These are phyloP conservation scores for Apiospora pterosperma DNA, from an alignment of 2,329 filamentous ascomycete species.

Conservation along the genomic window DNA sequence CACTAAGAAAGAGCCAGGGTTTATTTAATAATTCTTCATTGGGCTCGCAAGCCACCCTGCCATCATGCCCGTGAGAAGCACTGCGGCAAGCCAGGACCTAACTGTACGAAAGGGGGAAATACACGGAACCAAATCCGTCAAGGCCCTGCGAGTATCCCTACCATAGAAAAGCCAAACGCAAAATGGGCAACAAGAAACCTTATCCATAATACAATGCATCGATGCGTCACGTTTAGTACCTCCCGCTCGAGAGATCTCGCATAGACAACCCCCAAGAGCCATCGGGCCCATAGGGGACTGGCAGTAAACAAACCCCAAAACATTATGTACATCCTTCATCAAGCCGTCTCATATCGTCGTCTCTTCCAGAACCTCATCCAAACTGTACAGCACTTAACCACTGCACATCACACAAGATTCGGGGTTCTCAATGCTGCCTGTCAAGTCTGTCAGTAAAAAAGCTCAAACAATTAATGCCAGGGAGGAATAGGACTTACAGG, in stretches of 20 bases:
- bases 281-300: neutral
- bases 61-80: neutral
- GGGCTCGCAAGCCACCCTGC: neutral
- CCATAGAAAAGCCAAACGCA: neutral
- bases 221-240: neutral
- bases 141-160: neutral
- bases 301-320: neutral
- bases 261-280: neutral
- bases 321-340: slow-evolving; percentile 5
- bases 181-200: neutral
- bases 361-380: neutral
- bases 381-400: slow-evolving; percentile 53
- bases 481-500: slow-evolving; percentile 59
- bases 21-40: neutral
- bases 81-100: neutral
- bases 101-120: neutral
- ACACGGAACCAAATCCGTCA: neutral
- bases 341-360: slow-evolving; percentile 5
- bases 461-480: neutral
- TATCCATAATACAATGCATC: slow-evolving; percentile 1
- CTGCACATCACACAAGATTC: slow-evolving; percentile 97
- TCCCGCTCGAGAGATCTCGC: neutral
- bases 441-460: slow-evolving; percentile 27
- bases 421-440: slow-evolving; percentile 92
- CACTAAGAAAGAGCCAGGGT: neutral